Evolutionary conservation across 371 early-diverging fungal genomes (phyloP).

Genomic region (Blyttiomyces sp.): DNA sequence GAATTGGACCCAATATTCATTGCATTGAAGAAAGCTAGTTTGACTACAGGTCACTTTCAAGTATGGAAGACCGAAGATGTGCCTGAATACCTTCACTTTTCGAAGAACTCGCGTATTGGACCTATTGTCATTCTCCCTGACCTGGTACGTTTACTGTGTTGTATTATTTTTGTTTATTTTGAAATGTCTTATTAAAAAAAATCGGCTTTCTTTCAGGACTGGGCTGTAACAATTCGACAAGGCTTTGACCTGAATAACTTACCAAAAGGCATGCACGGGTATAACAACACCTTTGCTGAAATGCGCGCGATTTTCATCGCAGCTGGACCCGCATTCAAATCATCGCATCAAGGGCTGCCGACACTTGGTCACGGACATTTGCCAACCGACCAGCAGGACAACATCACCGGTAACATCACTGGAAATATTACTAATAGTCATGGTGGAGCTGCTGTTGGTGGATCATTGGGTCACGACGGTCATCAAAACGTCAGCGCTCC

Average conservation of each 20-base stretch:
- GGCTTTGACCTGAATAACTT: background rate
- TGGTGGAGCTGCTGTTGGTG: slow-evolving; percentile 10
- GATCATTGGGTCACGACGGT: background rate
- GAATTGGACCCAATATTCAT: slow-evolving; percentile 12
- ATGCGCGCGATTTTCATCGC: slow-evolving; percentile 91
- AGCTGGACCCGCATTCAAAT: slow-evolving; percentile 65
- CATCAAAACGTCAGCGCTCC: background rate
- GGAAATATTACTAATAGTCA: background rate
- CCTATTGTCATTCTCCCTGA: slow-evolving; percentile 74
- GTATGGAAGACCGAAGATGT: slow-evolving; percentile 30
- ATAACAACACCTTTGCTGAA: slow-evolving; percentile 68
- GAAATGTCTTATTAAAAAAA: too few relatives aligned
- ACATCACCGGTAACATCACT: background rate
- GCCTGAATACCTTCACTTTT: slow-evolving; percentile 37
- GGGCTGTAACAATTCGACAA: background rate
- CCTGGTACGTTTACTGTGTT: slow-evolving; percentile 47
- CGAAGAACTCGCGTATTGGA: slow-evolving; percentile 59
- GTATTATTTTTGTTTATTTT: too few relatives aligned
- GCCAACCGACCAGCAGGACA: background rate
- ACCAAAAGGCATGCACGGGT: slow-evolving; percentile 80
- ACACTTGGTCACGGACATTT: too few relatives aligned
- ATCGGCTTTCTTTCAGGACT: too few relatives aligned
- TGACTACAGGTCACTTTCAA: slow-evolving; percentile 14
- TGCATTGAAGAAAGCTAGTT: slow-evolving; percentile 15
- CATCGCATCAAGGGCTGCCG: background rate